phyloP scores from a whole-genome alignment of 2,329 filamentous ascomycete genomes.

The Hymenoscyphus infarciens region DNA sequence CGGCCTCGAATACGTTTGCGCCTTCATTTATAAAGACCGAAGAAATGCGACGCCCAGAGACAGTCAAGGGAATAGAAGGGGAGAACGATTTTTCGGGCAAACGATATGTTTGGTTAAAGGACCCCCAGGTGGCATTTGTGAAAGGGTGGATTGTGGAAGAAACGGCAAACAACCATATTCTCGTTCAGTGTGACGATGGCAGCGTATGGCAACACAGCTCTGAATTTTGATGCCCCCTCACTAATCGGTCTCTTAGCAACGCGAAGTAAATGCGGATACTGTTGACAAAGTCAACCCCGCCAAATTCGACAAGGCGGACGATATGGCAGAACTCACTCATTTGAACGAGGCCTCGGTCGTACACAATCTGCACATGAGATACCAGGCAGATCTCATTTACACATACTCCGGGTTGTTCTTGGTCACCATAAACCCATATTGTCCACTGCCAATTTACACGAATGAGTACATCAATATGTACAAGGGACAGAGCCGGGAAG shows the following conservation, averaged over 20 bases:
- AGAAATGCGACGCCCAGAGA: constrained; percentile 59
- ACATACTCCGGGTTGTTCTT: constrained; percentile 97
- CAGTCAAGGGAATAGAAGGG: constrained; percentile 76
- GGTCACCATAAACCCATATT: constrained; percentile 96
- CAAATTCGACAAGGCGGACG: constrained; percentile 98
- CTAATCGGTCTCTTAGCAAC: constrained; percentile 57
- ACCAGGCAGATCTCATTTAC: constrained; percentile 94
- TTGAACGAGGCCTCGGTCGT: constrained; percentile 97
- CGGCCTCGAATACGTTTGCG: constrained; percentile 79
- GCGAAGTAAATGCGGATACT: constrained; percentile 77
- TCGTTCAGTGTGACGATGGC: constrained; percentile 93
- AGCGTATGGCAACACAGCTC: constrained; percentile 53
- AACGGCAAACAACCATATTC: constrained; percentile 60
- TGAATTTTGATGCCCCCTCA: background rate
- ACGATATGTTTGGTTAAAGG: constrained; percentile 95
- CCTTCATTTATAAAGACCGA: constrained; percentile 94
- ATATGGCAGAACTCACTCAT: constrained; percentile 98
- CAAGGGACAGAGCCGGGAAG: constrained; percentile 83
- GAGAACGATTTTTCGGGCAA: constrained; percentile 99
- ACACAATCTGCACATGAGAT: constrained; percentile 92
- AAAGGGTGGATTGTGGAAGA: constrained; percentile 91
- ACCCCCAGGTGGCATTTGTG: constrained; percentile 82
- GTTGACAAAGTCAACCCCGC: constrained; percentile 99
- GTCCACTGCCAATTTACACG: constrained; percentile 87
- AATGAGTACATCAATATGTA: constrained; percentile 99